phyloP scores from a whole-genome alignment of 73 alveolate genomes.

The Effrenium voratum region DNA sequence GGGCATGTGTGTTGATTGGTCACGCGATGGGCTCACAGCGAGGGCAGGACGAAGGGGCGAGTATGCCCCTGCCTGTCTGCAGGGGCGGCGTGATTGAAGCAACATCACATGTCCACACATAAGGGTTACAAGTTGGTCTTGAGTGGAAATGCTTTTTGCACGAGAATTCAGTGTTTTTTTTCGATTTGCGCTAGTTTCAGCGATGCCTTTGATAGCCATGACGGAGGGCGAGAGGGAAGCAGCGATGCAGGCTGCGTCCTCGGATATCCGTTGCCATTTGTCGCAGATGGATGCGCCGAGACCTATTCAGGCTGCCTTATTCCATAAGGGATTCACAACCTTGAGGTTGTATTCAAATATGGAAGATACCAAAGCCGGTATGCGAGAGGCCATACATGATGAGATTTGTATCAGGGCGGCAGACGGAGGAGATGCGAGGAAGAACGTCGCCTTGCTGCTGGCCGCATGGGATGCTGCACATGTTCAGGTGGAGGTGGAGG shows the following conservation, averaged over 20 bases:
- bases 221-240: not conserved
- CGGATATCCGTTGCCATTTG: slow-evolving; percentile 11
- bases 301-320: not conserved
- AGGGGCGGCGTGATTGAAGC: too few species aligned
- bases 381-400: not conserved
- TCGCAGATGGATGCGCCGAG: slow-evolving; percentile 16
- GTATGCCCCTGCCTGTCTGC: too few species aligned
- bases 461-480: slow-evolving; percentile 5
- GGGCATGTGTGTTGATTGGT: too few species aligned
- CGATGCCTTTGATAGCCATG: too few species aligned
- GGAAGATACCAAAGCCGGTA: not conserved
- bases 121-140: too few species aligned
- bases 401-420: not conserved
- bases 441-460: not conserved
- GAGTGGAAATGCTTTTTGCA: too few species aligned
- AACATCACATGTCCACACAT: too few species aligned
- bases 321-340: not conserved
- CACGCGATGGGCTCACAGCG: too few species aligned
- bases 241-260: not conserved
- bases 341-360: slow-evolving; percentile 8
- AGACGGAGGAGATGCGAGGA: not conserved
- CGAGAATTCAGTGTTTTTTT: too few species aligned
- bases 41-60: too few species aligned
- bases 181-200: too few species aligned
- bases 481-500: slow-evolving; percentile 7